Evolutionary conservation across 345 rosid species (phyloP), one percentile per base, ranked within the genome.

Genomic region (Arabidopsis arenosa): DNA sequence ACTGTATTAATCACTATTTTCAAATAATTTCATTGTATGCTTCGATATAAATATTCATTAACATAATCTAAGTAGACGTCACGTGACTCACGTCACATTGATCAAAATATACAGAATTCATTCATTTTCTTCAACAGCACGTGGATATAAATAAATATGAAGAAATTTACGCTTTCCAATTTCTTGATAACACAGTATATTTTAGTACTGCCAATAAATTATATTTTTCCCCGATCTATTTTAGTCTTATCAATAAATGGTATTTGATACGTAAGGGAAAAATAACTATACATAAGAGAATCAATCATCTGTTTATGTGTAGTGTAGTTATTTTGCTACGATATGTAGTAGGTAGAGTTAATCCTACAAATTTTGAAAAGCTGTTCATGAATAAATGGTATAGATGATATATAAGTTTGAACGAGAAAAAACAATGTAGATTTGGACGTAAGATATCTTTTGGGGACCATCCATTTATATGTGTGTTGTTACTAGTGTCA

Each of bases 401-500:
- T n/a, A 18, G 39, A 61, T 14, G 30, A 28, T 23, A 72, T 11
- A 30, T n/a, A 28, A 3, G 4, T 37, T 47, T 35, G 47, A 71
- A 35, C 12, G 21, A 49, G 52, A 51, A 7, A 62, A 48, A 48
- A 10, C 6, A 37, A 73, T 40, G 61, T 28, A 17, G 35, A 72
- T 72, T 63, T 41, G 70, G 53, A 61, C 41, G 76, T 53, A 32
- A 52, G 41, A 36, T 63, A 43, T 53, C 11, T 35, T 73, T 32
- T 26, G 11, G 69, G 44, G 69, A 18, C 53, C 63, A 63, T 63
- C 55, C 35, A 30, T 30, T 61, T 12, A 49, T 49, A 53, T 32
- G 64, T 60, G 13, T 51, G 61, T 62, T 73, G 69, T 30, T 62
- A 52, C 9, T 60, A 48, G 59, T 61, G 75, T 23, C 63, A 63